Percentiles rank a stretch among this genome's conserved stretches.
These are phyloP conservation scores for Eucalyptus shirleyi DNA, from an alignment of 345 rosid genomes.

Conservation along the genomic window DNA sequence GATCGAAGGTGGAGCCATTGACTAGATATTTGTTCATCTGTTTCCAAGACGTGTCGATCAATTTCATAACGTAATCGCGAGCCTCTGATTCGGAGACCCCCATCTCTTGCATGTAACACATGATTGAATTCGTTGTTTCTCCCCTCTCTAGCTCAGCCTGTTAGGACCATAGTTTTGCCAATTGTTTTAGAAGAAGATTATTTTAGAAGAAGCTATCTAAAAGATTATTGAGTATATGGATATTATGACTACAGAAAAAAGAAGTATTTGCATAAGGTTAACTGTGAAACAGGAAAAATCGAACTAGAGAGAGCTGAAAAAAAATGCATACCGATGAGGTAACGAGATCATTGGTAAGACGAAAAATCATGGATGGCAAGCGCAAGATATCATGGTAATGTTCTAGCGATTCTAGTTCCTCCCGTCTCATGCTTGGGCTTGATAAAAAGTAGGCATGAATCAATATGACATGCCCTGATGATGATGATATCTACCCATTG, in stretches of 20 bases:
- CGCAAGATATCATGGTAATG: conserved; percentile 12
- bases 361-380: conserved; percentile 12
- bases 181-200: background rate
- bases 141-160: conserved; percentile 29
- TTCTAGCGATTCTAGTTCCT: background rate
- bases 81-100: conserved; percentile 9
- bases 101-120: conserved; percentile 15
- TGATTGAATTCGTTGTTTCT: conserved; percentile 4
- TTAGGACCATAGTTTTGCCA: background rate
- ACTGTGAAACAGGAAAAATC: background rate
- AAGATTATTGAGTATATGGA: background rate
- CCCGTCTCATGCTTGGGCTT: background rate
- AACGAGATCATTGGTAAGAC: conserved; percentile 22
- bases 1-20: background rate
- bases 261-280: background rate
- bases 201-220: background rate
- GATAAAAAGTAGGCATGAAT: conserved; percentile 9
- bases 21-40: conserved; percentile 8
- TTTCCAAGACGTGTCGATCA: conserved; percentile 17
- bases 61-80: background rate
- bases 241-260: background rate
- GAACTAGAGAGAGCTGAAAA: background rate
- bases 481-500: conserved; percentile 16
- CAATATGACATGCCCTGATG: conserved; percentile 4
- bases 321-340: conserved; percentile 19